phyloP scores from a whole-genome alignment of 352 stramenopile genomes.

The Phytophthora vignae region DNA sequence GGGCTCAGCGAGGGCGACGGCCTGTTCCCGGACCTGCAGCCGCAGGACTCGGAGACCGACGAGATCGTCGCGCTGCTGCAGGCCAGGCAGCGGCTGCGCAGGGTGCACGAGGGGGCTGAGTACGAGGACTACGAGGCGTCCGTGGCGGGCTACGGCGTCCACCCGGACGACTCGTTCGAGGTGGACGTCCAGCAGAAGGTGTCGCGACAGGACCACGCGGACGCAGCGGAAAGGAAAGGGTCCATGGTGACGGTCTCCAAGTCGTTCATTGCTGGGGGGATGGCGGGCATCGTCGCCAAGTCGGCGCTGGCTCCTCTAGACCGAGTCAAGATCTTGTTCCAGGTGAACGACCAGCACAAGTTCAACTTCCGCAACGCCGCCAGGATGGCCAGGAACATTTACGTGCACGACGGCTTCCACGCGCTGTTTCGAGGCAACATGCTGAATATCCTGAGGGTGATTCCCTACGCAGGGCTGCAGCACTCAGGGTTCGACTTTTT shows the following conservation, averaged over 20 bases:
- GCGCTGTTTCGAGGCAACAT: constrained; percentile 81
- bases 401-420: constrained; percentile 72
- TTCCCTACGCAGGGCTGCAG: constrained; percentile 82
- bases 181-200: constrained; percentile 13
- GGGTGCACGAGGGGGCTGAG: background rate
- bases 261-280: constrained; percentile 80
- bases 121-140: constrained; percentile 38
- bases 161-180: constrained; percentile 29
- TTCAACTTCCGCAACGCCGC: constrained; percentile 84
- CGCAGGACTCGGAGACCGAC: constrained; percentile 47
- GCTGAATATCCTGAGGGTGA: constrained; percentile 81
- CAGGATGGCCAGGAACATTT: constrained; percentile 69
- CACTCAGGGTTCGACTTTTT: constrained; percentile 90
- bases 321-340: constrained; percentile 89
- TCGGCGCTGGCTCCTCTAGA: constrained; percentile 79
- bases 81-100: constrained; percentile 14
- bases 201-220: constrained; percentile 17
- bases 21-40: constrained; percentile 68
- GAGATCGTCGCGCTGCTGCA: constrained; percentile 50
- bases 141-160: constrained; percentile 26
- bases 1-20: constrained; percentile 73
- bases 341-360: constrained; percentile 74
- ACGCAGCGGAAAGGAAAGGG: constrained; percentile 33
- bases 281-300: constrained; percentile 82
- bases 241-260: constrained; percentile 82